Evolutionary conservation across 164 flowering plant genomes (phyloP).

Genomic region (Chimonanthus salicifolius): DNA sequence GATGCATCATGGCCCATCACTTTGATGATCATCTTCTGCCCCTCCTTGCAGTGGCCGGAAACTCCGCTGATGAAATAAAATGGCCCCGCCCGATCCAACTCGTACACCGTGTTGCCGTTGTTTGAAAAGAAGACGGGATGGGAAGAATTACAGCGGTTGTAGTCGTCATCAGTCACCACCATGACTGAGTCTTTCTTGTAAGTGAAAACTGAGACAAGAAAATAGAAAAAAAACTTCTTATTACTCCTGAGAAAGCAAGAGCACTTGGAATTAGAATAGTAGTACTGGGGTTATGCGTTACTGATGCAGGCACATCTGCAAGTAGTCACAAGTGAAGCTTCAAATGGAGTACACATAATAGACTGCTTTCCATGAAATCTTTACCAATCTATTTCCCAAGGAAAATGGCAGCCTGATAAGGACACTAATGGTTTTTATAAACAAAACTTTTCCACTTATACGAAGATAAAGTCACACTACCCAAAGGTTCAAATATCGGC

Average conservation of each 20-base stretch:
- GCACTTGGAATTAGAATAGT: background rate
- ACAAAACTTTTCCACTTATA: no score
- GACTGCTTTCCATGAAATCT: no score
- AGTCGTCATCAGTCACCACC: constrained; percentile 45
- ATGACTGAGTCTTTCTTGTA: constrained; percentile 64
- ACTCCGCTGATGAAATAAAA: constrained; percentile 74
- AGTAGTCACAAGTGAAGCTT: background rate
- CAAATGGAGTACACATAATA: background rate
- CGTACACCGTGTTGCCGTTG: constrained; percentile 47
- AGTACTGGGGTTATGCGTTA: background rate
- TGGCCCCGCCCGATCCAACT: constrained; percentile 35
- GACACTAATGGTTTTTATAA: no score
- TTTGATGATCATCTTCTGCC: constrained; percentile 59
- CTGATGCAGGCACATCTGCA: background rate
- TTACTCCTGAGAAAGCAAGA: constrained; percentile 6
- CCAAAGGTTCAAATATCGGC: no score
- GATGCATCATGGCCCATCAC: constrained; percentile 26
- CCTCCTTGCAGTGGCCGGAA: constrained; percentile 54
- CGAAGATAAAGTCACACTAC: no score
- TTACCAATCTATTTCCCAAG: no score
- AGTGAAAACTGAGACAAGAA: constrained; percentile 37
- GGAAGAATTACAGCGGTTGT: constrained; percentile 46
- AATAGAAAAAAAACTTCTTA: background rate
- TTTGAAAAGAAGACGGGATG: constrained; percentile 52
- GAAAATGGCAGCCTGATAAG: no score